Percentiles rank a stretch among this genome's conserved stretches.
Evolutionary conservation across 805 yeast species (phyloP).

Genomic region (Starmerella apis): DNA sequence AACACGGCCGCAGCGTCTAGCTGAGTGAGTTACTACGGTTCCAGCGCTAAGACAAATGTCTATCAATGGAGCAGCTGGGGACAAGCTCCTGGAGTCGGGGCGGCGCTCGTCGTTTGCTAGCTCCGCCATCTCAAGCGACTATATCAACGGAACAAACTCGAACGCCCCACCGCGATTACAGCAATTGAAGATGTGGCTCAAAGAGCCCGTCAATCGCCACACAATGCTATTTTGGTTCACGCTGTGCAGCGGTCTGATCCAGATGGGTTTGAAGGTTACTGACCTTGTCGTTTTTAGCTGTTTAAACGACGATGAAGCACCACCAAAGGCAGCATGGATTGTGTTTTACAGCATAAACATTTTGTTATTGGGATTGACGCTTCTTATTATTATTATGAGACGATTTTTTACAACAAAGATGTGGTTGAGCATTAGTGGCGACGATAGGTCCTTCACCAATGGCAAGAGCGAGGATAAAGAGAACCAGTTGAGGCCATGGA

Average conservation of each 20-base stretch:
- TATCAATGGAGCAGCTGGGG: not conserved
- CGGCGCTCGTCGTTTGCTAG: slow-evolving; percentile 6
- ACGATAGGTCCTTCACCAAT: not conserved
- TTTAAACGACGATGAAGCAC: slow-evolving; percentile 8
- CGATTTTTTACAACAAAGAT: not conserved
- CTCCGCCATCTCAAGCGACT: not conserved
- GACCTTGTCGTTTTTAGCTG: slow-evolving; percentile 16
- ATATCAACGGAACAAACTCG: not conserved
- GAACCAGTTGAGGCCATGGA: slow-evolving; percentile 8
- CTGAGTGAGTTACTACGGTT: slow-evolving; percentile 1
- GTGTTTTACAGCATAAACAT: slow-evolving; percentile 19
- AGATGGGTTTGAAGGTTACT: slow-evolving; percentile 18
- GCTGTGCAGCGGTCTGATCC: slow-evolving; percentile 13
- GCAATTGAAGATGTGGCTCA: slow-evolving; percentile 9
- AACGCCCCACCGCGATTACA: slow-evolving; percentile 14
- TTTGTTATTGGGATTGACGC: slow-evolving; percentile 11
- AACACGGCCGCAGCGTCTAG: not conserved
- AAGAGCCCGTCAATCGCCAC: slow-evolving; percentile 12
- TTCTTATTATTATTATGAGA: not conserved
- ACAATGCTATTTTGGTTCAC: slow-evolving; percentile 14
- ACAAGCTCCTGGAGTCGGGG: slow-evolving; percentile 8
- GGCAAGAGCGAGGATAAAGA: slow-evolving; percentile 1
- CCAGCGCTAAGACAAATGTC: not conserved
- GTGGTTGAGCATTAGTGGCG: slow-evolving; percentile 1
- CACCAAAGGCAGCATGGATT: slow-evolving; percentile 16